Evolutionary conservation across 805 yeast species (phyloP), one percentile per base, ranked within the genome.

Genomic region (Ogataea ramenticola): DNA sequence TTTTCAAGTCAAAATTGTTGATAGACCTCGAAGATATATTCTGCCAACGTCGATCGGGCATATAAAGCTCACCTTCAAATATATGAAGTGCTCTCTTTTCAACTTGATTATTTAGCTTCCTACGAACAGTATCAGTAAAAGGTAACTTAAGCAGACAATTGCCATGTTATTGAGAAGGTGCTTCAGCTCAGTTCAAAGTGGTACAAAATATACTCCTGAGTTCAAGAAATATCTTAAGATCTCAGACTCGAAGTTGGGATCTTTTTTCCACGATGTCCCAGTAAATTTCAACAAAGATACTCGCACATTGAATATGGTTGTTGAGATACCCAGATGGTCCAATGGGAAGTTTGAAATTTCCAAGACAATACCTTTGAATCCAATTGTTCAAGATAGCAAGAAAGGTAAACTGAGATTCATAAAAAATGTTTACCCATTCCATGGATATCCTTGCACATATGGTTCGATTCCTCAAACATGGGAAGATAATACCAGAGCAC

Each of bases 381-480:
- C 96, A 20, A 87, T 87, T 40, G 72, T 75, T 3, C 96, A 87
- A 61, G 96, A 87, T 59, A 68, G 74, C 26, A 83, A 86, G 53
- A 62, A 61, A 20, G 91, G 86, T 6, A 70, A 82, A 51, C 74
- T 82, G 32, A 69, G 96, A 55, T 87, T 80, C 54, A 84, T 87
- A 29, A 75, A 82, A 55, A 87, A 87, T 65, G 67, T 86, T 20
- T 87, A 82, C 68, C 96, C 96, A 9, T 80, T 74, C 61, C 82
- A 82, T 53, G 96, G 96, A 1, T 86, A 86, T 62, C 82, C 87
- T 44, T 90, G 82, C 63, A 87, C 87, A 65, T 87, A 87, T 59
- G 95, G 96, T 38, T 91, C 95, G 3, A 71, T 86, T 54, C 90
- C 95, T 16, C 95, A 86, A 68, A 91, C 98, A 3, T 91, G 98